Base-by-base conservation (phyloP, 371 early-diverging fungal genomes). In the Nematocida parisii region DNA sequence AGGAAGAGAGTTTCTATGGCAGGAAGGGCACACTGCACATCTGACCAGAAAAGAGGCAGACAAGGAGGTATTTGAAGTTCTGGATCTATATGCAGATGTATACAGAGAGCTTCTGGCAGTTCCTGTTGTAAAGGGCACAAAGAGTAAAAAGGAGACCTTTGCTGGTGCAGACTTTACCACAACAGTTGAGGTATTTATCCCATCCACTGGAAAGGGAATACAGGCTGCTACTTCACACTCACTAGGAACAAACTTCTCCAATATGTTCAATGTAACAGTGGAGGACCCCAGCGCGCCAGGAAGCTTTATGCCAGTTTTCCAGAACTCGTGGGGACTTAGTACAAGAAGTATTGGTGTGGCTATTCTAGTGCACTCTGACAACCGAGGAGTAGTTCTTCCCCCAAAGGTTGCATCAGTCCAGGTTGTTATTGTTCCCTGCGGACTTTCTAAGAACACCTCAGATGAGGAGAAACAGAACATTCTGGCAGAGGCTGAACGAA, bases 1-100 rank as follows among this genome's bases (percentile, higher is more conserved):
- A 82, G 97, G 98, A 20, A 92, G 98, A 84, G 99, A 99, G 89
- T 98, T 99, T 90, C 89, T 98, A 83, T 99, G 98, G 99, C 99
- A 99, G 88, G 99, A 99, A 89, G 98, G 98, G 62, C 99, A 99
- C 89, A 95, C 96, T 47, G 98, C 96, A 15, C 93, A 94, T 85
- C 90, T 94, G 74, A 93, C 91, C 56, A 90, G 93, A 88, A 91
- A 91, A 54, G 94, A 92, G 68, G 95, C 98, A 58, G 94, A 92
- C 86, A 77, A 85, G 42, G 98, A 99, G 89, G 96, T 95, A 22
- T 88, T 87, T 61, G 89, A 93, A 73, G 94, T 98, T 75, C 88
- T 98, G 77, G 94, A 95, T 44, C 89, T 95, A 66, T 99, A 99
- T 88, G 92, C 92, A 70, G 90, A 91, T 52, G 92, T 98, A 47